These are phyloP conservation scores for Cymbidium sinense DNA, from an alignment of 106 monocot genomes.

Conservation along the genomic window DNA sequence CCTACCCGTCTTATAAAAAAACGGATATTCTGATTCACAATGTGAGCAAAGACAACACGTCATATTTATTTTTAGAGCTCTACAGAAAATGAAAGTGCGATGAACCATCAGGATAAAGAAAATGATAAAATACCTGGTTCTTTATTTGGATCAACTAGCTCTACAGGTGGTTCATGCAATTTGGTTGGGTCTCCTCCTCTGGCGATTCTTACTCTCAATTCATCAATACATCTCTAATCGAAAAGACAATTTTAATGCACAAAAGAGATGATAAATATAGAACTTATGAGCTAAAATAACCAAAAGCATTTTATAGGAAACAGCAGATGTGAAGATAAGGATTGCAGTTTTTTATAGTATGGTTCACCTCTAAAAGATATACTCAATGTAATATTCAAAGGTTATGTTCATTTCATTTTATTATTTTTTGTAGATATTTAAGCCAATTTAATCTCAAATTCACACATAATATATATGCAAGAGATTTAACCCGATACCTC, in stretches of 20 bases:
- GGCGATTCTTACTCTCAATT: conserved; percentile 69
- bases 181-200: conserved; percentile 90
- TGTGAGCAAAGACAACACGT: too few species aligned
- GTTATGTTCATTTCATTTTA: neutral
- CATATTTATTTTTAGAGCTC: neutral
- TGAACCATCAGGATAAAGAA: neutral
- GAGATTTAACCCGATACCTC: too few species aligned
- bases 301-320: neutral
- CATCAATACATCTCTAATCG: conserved; percentile 57
- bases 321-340: neutral
- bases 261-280: neutral
- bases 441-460: too few species aligned
- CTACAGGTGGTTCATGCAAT: conserved; percentile 63
- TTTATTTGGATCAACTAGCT: conserved; percentile 27
- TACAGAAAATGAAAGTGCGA: neutral
- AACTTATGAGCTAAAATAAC: neutral
- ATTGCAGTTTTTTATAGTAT: neutral
- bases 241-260: neutral
- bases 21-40: neutral
- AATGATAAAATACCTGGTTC: conserved; percentile 36
- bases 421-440: too few species aligned
- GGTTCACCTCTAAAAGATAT: neutral
- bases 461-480: too few species aligned
- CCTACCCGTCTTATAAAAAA: neutral
- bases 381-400: neutral